phyloP scores from a whole-genome alignment of 805 yeast genomes.

The Cephaloascus albidus region DNA sequence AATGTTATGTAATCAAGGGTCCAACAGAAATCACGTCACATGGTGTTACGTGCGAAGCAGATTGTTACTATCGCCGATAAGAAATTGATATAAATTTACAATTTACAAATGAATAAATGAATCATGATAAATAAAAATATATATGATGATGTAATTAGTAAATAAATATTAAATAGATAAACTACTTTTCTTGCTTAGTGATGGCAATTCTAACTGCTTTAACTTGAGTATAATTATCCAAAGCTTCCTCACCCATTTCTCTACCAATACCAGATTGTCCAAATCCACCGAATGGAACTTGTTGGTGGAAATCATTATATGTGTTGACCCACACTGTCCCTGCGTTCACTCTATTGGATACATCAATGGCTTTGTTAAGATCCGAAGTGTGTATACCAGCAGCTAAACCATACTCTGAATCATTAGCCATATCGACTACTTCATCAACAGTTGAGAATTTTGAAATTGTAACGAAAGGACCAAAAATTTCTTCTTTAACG shows the following conservation, averaged over 20 bases:
- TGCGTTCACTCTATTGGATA: constrained; percentile 56
- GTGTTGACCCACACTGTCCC: constrained; percentile 81
- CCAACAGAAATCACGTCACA: too few species aligned
- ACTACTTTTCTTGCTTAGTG: background rate
- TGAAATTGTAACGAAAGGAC: constrained; percentile 67
- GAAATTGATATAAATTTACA: too few species aligned
- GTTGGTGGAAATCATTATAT: constrained; percentile 66
- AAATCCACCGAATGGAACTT: constrained; percentile 78
- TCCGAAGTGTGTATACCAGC: constrained; percentile 70
- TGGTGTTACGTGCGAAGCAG: too few species aligned
- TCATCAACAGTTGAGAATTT: constrained; percentile 64
- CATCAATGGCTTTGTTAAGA: constrained; percentile 51
- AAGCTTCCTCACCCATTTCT: constrained; percentile 77
- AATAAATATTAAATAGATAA: too few species aligned
- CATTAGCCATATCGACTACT: constrained; percentile 57
- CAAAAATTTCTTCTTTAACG: constrained; percentile 69
- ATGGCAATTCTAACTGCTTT: constrained; percentile 56
- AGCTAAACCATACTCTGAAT: constrained; percentile 69
- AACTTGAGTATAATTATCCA: constrained; percentile 65
- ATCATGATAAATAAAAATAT: too few species aligned
- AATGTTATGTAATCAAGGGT: too few species aligned
- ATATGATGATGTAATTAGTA: too few species aligned
- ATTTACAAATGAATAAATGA: too few species aligned
- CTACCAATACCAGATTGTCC: constrained; percentile 78
- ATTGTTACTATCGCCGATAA: too few species aligned